Base-by-base conservation (phyloP, 108 stramenopile genomes). In the Seminavis robusta region DNA sequence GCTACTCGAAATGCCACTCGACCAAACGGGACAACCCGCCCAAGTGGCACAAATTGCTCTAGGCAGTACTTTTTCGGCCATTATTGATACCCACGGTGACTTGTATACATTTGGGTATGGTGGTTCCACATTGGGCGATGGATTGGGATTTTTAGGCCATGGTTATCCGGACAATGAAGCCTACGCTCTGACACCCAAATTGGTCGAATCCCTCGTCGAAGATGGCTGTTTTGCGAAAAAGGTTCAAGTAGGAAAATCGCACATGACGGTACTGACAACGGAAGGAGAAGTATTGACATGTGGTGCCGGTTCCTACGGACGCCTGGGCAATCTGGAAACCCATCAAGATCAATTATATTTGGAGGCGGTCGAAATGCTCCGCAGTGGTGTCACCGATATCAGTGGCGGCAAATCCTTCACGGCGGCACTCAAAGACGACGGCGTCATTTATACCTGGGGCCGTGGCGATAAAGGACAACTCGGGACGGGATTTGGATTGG, bases 381-480 rank as follows among this genome's bases (percentile, higher is more conserved):
- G 42, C 2, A 67, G 58, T 48, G 65, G 68, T 47, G 73, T 80
- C 2, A 38, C 59, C 28, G 70, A 73, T 33, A 83, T 89, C 68
- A 79, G 77, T 16, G 69, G 79, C 6, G 92, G 92, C 2, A 72
- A 81, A 51, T 84, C 83, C 23, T 93, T 90, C 63, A 84, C 83
- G 34, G 33, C 90, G 45, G 86, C 86, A 8, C 52, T 93, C 55
- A 56, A 58, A 4, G 63, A 58, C 37, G 85, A 79, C 33, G 88
- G 86, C 15, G 65, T 87, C 29, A 43, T 93, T n/a, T 77, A 85
- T 60, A 78, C 71, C 2, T 93, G 92, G 92, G 92, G 92, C 16
- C 67, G 86, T 15, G 90, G 90, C 47, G 80, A 89, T 55, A 86
- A 93, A 55, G 92, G 88, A 34, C 91, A 92, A 61, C 65, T 88